Conservation (phyloP, 306 rosid species). For the Sicyos baderoa region DNA sequence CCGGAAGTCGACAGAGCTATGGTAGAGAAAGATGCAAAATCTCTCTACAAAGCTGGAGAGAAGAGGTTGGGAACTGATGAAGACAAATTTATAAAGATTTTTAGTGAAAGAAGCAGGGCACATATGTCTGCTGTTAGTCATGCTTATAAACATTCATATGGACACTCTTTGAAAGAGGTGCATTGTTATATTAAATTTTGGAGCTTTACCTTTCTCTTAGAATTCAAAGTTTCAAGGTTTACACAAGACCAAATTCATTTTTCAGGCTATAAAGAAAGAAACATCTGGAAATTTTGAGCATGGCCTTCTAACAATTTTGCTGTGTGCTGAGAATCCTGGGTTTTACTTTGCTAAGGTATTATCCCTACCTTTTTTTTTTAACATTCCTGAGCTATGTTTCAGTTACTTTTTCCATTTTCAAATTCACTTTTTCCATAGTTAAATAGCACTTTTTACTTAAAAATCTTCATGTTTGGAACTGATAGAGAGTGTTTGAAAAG, state of each 20-base stretch:
- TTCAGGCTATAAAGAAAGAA: slow-evolving; percentile 61
- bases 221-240: slow-evolving; percentile 4
- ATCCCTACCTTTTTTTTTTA: neutral
- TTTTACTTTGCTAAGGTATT: slow-evolving; percentile 67
- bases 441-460: neutral
- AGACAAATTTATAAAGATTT: slow-evolving; percentile 42
- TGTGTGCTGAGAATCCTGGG: slow-evolving; percentile 55
- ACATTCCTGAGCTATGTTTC: neutral
- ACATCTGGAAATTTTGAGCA: slow-evolving; percentile 52
- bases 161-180: slow-evolving; percentile 59
- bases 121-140: slow-evolving; percentile 49
- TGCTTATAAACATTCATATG: slow-evolving; percentile 39
- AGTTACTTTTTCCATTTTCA: neutral
- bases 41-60: slow-evolving; percentile 33
- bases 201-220: neutral
- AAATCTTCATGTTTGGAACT: neutral
- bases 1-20: slow-evolving; percentile 46
- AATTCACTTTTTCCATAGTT: neutral
- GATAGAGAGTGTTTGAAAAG: neutral
- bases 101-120: slow-evolving; percentile 52
- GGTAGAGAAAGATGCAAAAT: slow-evolving; percentile 31
- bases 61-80: slow-evolving; percentile 34
- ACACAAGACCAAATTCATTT: neutral
- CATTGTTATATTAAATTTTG: neutral
- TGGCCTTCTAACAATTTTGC: slow-evolving; percentile 56